These are phyloP conservation scores for Marchantia paleacea DNA, from an alignment of 225 moss, liverwort and hornwort genomes.

Conservation along the genomic window DNA sequence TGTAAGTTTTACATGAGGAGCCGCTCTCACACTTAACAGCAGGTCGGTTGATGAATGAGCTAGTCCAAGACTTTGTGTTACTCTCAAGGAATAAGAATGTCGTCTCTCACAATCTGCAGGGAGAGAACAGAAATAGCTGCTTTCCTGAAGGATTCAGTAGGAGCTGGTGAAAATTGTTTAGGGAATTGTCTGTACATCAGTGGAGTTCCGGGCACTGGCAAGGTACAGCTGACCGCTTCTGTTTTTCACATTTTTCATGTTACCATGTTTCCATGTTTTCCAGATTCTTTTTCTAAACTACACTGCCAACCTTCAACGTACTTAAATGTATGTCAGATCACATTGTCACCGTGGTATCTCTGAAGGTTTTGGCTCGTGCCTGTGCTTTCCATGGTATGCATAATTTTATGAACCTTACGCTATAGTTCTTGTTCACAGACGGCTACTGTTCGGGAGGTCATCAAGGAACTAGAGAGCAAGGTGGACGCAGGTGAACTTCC, in stretches of 20 bases:
- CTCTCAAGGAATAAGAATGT: neutral
- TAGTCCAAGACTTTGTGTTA: too few relatives aligned
- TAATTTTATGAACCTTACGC: neutral
- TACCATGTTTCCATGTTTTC: neutral
- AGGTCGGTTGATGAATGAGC: too few relatives aligned
- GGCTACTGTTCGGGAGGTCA: slow-evolving; percentile 91
- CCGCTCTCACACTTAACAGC: neutral
- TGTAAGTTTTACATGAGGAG: slow-evolving; percentile 30
- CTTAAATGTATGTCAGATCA: neutral
- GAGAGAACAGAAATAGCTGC: slow-evolving; percentile 81
- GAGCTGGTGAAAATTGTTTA: slow-evolving; percentile 81
- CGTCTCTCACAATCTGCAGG: slow-evolving; percentile 34
- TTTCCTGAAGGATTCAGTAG: slow-evolving; percentile 80
- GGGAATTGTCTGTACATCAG: slow-evolving; percentile 97
- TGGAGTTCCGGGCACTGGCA: slow-evolving; percentile 98
- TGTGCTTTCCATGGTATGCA: neutral
- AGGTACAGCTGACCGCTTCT: slow-evolving; percentile 43
- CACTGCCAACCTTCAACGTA: too few relatives aligned
- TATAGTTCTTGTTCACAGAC: slow-evolving; percentile 50
- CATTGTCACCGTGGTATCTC: neutral
- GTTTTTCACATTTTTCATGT: neutral
- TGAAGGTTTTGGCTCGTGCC: neutral
- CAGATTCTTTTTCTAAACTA: neutral
- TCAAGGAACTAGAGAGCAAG: slow-evolving; percentile 70
- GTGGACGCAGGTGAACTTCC: slow-evolving; percentile 70